Evolutionary conservation across 192 early-diverging fungal species (phyloP).

Genomic region (Backusella morwellensis): DNA sequence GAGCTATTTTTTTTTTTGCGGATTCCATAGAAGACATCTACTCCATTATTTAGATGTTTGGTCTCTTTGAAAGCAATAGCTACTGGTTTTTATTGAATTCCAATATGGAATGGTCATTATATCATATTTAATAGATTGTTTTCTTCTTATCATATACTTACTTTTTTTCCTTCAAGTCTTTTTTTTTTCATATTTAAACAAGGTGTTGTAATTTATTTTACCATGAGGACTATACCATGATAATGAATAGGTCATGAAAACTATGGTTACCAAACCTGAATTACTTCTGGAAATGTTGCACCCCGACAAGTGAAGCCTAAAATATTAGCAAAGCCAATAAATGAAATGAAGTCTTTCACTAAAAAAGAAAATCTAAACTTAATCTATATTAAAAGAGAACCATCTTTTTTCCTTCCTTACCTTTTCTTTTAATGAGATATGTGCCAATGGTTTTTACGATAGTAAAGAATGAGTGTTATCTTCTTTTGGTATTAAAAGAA

Average conservation of each 20-base stretch:
- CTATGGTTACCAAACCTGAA: too few relatives aligned
- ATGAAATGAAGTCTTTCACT: not conserved
- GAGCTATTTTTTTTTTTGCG: not conserved
- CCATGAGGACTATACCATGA: too few relatives aligned
- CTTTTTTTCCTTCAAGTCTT: not conserved
- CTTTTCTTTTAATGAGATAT: not conserved
- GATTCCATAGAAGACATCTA: not conserved
- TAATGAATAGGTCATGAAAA: too few relatives aligned
- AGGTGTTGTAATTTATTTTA: not conserved
- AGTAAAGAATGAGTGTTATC: not conserved
- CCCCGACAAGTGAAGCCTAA: too few relatives aligned
- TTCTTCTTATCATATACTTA: not conserved
- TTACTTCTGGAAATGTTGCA: too few relatives aligned
- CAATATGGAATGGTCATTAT: not conserved
- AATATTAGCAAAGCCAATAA: not conserved
- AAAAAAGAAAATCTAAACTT: not conserved
- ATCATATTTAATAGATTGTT: not conserved
- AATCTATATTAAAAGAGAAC: not conserved
- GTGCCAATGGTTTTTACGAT: not conserved
- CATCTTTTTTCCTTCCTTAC: not conserved
- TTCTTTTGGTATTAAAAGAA: not conserved
- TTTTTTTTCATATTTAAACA: not conserved
- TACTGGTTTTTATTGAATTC: not conserved
- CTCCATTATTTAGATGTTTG: not conserved
- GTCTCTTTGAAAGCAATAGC: not conserved